A percentile compares a stretch with the other conserved stretches of the same genome.
Evolutionary conservation across 306 rosid genomes (phyloP).

Genomic region (Vigna nakashimae): DNA sequence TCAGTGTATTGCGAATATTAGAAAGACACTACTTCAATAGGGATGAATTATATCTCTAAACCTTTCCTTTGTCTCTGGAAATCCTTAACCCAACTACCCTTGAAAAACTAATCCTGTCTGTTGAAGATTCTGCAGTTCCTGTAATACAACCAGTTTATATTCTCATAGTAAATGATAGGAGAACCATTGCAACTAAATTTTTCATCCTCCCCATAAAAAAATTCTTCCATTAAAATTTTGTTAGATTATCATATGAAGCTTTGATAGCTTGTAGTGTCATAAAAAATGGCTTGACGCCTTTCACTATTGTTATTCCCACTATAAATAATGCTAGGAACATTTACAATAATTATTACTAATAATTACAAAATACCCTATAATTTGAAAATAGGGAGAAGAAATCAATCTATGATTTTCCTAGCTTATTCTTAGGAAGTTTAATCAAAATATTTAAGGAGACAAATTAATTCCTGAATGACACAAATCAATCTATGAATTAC

Average conservation of each 20-base stretch:
- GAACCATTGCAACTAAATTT: slow-evolving; percentile 11
- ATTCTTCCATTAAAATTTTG: slow-evolving; percentile 14
- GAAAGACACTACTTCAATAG: slow-evolving; percentile 8
- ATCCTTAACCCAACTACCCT: slow-evolving; percentile 37
- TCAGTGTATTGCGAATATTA: slow-evolving; percentile 13
- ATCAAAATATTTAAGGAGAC: no score
- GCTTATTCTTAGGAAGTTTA: no score
- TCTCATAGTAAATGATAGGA: not conserved
- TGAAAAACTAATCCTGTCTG: slow-evolving; percentile 20
- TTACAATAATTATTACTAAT: no score
- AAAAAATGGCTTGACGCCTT: no score
- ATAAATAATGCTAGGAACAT: no score
- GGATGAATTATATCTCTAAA: slow-evolving; percentile 13
- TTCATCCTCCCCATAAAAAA: slow-evolving; percentile 26
- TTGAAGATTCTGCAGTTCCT: slow-evolving; percentile 28
- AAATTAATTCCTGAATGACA: no score
- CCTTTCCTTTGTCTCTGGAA: slow-evolving; percentile 30
- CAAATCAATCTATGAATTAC: no score
- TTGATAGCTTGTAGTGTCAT: slow-evolving; percentile 1
- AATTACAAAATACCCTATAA: no score
- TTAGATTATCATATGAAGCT: slow-evolving; percentile 32
- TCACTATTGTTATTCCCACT: no score
- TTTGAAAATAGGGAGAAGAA: no score
- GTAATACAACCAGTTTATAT: slow-evolving; percentile 30
- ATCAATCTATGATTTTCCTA: no score